phyloP scores from a whole-genome alignment of 768 basidiomycete genomes.

The Arthromyces matolae region DNA sequence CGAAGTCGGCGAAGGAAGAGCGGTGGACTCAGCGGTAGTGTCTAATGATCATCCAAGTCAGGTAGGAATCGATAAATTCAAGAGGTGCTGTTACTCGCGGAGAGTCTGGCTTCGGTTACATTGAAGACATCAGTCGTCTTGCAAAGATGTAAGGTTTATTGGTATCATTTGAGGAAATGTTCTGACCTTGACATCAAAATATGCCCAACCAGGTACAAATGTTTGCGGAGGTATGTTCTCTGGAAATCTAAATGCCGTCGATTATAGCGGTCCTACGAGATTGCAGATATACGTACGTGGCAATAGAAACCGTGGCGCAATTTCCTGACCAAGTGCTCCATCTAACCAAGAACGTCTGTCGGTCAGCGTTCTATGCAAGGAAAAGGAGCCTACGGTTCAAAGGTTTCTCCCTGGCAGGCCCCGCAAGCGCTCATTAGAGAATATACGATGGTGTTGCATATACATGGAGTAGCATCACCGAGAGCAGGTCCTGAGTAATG shows the following conservation, averaged over 20 bases:
- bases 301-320: conserved; percentile 36
- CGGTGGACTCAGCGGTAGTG: conserved; percentile 38
- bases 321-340: conserved; percentile 51
- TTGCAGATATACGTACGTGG: conserved; percentile 18
- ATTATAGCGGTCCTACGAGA: too few species aligned
- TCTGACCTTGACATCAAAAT: conserved; percentile 46
- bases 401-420: conserved; percentile 46
- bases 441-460: conserved; percentile 56
- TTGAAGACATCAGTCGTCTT: conserved; percentile 39
- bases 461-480: conserved; percentile 38
- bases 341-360: too few species aligned
- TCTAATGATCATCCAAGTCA: conserved; percentile 26
- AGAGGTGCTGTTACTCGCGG: conserved; percentile 29
- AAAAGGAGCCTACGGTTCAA: conserved; percentile 32
- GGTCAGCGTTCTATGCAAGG: too few species aligned
- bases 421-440: conserved; percentile 56
- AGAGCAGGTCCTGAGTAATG: conserved; percentile 40
- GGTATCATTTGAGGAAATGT: background rate
- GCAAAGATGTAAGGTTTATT: background rate
- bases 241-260: conserved; percentile 39
- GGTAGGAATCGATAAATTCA: background rate
- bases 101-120: conserved; percentile 32
- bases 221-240: conserved; percentile 43
- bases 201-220: conserved; percentile 61
- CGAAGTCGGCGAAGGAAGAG: conserved; percentile 26